Conservation (phyloP, 495 filamentous ascomycete species). For the Trichoderma reesei region DNA sequence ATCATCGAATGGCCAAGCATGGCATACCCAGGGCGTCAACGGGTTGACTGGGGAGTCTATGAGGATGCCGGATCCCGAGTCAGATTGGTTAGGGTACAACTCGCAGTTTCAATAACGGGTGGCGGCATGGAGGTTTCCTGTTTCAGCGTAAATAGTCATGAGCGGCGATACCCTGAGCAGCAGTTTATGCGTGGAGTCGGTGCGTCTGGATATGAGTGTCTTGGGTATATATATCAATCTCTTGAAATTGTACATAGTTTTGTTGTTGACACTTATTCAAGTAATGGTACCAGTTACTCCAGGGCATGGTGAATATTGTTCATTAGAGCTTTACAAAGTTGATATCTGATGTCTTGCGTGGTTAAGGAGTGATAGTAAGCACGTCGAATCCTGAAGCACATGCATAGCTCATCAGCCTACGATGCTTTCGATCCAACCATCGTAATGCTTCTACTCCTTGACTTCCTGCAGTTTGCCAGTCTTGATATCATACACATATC, state of each 20-base stretch:
- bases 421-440: too few relatives aligned
- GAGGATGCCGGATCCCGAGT: slow-evolving; percentile 8
- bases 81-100: slow-evolving; percentile 7
- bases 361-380: too few relatives aligned
- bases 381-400: too few relatives aligned
- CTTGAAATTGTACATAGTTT: neutral
- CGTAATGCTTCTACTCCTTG: too few relatives aligned
- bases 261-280: neutral
- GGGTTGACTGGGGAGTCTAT: neutral
- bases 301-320: neutral
- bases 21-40: neutral
- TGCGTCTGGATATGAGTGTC: neutral
- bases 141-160: neutral
- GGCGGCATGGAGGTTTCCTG: neutral
- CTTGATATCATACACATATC: too few relatives aligned
- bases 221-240: neutral
- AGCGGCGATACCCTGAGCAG: neutral
- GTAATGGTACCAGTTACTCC: too few relatives aligned
- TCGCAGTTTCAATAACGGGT: neutral
- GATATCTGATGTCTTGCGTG: too few relatives aligned
- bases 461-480: too few relatives aligned
- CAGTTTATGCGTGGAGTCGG: neutral
- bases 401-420: too few relatives aligned
- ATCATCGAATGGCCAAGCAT: neutral
- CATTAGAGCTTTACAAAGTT: neutral